Conservation (phyloP, 148 eudicot species). For the Hydrangea macrophylla region DNA sequence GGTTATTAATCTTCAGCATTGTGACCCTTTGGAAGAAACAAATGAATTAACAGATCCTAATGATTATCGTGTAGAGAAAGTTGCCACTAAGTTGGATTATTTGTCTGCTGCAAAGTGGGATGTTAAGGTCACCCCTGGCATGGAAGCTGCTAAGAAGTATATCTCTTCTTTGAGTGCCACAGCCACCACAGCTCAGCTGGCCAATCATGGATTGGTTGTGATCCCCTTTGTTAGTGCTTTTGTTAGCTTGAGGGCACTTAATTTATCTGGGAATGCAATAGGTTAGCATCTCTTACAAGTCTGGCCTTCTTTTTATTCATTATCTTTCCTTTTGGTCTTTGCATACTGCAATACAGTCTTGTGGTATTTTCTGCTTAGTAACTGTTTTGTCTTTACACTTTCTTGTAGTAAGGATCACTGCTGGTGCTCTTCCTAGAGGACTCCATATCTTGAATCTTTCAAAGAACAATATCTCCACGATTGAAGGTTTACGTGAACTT, state of each 20-base stretch:
- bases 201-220: constrained; percentile 85
- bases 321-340: background rate
- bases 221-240: constrained; percentile 88
- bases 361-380: background rate
- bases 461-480: constrained; percentile 74
- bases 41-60: constrained; percentile 22
- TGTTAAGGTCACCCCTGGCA: constrained; percentile 48
- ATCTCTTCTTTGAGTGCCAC: constrained; percentile 69
- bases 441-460: constrained; percentile 82
- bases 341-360: background rate
- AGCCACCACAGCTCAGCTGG: constrained; percentile 67
- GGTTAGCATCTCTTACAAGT: constrained; percentile 43
- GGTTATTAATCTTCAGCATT: constrained; percentile 74
- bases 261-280: constrained; percentile 88
- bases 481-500: constrained; percentile 93
- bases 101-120: constrained; percentile 28
- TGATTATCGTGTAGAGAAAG: constrained; percentile 22
- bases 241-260: constrained; percentile 72
- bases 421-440: constrained; percentile 95
- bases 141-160: constrained; percentile 76
- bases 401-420: constrained; percentile 75
- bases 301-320: background rate
- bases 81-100: constrained; percentile 25
- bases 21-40: constrained; percentile 49
- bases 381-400: background rate